Evolutionary conservation across 1,284 basidiomycete genomes (phyloP), one percentile per base, ranked within the genome.

Genomic region (Schizophyllum amplum): DNA sequence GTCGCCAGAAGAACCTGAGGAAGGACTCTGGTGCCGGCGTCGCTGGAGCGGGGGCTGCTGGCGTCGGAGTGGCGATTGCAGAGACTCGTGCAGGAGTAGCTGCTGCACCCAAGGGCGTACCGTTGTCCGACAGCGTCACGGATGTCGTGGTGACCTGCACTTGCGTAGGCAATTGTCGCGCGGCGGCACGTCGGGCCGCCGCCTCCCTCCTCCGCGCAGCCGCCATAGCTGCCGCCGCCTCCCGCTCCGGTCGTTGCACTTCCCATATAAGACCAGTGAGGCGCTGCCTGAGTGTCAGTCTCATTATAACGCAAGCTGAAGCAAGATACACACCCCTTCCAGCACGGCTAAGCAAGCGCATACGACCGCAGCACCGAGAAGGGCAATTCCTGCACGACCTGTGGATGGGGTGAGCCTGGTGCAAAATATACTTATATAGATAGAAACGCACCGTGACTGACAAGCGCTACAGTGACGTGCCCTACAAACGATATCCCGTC

Each of bases 1-100:
- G 81, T 11, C 79, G 75, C 58, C 81, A 69, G 59, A 86, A 69
- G 58, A 81, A 79, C 4, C 75, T 68, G 55, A 76, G 66, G 62
- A 85, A 78, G 3, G 78, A 50, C 21, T 50, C 48, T 9, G 13
- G 20, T 20, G 48, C 33, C 17, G 33, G 33, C 17, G 7, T 3
- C 2, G 33, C 33, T 9, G 17, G 7, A 13, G 33, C 33, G 7
- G 33, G 33, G 33, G 33, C 17, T 42, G 33, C 13, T 9, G 33
- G 33, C 17, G 33, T 42, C 17, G 33, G n/a, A n/a, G n/a, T 42
- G 13, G 33, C 7, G 11, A 17, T 9, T 42, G 27, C 6, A 5
- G 27, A 6, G 27, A 5, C 27, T 13, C 13, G 27, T 13, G 27
- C 27, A 5, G 27, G 6, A 33, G 27, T 33, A 33, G 5, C 33